These are phyloP conservation scores for Articulospora tetracladia DNA, from an alignment of 495 filamentous ascomycete genomes.

Conservation along the genomic window DNA sequence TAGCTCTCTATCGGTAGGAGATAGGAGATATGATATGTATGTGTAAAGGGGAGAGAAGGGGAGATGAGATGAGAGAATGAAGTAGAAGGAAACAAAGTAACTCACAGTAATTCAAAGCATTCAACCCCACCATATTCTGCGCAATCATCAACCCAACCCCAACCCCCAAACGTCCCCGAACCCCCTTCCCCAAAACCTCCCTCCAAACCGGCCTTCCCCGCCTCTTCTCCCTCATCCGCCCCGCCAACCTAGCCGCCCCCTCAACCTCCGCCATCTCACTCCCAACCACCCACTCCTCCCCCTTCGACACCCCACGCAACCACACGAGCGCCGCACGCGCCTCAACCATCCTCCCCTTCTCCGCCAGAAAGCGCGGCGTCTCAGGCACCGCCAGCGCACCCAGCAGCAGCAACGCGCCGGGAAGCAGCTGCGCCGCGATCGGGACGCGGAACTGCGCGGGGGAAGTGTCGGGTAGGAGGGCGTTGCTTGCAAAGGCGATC, in stretches of 20 bases:
- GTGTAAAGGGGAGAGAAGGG: neutral
- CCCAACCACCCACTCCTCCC: neutral
- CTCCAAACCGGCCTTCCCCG: neutral
- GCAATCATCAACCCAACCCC: slow-evolving; percentile 13
- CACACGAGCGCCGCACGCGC: neutral
- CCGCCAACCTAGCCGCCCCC: neutral
- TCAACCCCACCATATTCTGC: slow-evolving; percentile 15
- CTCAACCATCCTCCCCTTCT: neutral
- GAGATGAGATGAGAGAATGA: neutral
- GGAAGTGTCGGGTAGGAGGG: neutral
- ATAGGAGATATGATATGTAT: neutral
- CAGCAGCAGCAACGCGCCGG: neutral
- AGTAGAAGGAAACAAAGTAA: neutral
- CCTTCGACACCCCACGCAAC: neutral
- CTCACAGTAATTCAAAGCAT: slow-evolving; percentile 13
- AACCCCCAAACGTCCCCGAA: neutral
- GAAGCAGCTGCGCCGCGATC: slow-evolving; percentile 2
- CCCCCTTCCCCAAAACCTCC: neutral
- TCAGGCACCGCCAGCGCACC: slow-evolving; percentile 3
- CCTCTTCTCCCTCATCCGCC: neutral
- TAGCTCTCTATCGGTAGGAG: too few relatives aligned
- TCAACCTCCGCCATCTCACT: slow-evolving; percentile 10
- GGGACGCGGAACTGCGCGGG: slow-evolving; percentile 1
- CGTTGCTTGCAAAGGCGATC: slow-evolving; percentile 1
- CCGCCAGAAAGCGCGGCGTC: slow-evolving; percentile 7